Evolutionary conservation across 306 rosid genomes (phyloP), one percentile per base, ranked within the genome.

Genomic region (Trifolium subterraneum): DNA sequence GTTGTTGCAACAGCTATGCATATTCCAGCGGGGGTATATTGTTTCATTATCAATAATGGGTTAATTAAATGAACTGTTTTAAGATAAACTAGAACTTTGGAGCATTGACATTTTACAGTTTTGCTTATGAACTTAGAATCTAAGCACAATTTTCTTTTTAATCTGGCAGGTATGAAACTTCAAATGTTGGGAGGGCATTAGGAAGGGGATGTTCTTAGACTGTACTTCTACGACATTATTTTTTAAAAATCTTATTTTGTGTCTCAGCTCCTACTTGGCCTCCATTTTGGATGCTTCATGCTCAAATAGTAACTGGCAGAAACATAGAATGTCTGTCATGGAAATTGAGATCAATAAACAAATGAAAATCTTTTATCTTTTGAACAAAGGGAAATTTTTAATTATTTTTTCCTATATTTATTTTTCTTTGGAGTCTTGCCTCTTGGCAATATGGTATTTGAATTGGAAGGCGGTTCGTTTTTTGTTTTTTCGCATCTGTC

Each of bases 101-200:
- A 54, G 58, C 14, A 22, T 66, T 56, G 25, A 15, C 44, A 75
- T 55, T 56, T 54, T 54, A 13, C 47, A 52, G 20, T 27, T 16
- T 27, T 67, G 16, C 62, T 4, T 42, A 7, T 31, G 69, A 25
- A 36, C 20, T 10, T 70, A 64, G 81, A 77, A 60, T 70, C 56
- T 78, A 50, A 70, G 65, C 1, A 52, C 59, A 55, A 6, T 25
- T 78, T 64, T 60, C 64, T 77, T 71, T 69, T 64, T 38, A 20
- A 20, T 47, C 60, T 70, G 76, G 65, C 64, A 61, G 76, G 71
- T 78, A 78, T 70, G 58, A 70, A 61, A 62, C 71, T 61, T 70
- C 77, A 70, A 70, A 48, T 48, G 35, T 76, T 10, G 71, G 64
- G 22, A 78, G 76, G 51, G 71, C 44, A 23, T 15, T 77, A 59